Base-by-base conservation (phyloP, 257 asterid species). In the Penstemon newberryi region DNA sequence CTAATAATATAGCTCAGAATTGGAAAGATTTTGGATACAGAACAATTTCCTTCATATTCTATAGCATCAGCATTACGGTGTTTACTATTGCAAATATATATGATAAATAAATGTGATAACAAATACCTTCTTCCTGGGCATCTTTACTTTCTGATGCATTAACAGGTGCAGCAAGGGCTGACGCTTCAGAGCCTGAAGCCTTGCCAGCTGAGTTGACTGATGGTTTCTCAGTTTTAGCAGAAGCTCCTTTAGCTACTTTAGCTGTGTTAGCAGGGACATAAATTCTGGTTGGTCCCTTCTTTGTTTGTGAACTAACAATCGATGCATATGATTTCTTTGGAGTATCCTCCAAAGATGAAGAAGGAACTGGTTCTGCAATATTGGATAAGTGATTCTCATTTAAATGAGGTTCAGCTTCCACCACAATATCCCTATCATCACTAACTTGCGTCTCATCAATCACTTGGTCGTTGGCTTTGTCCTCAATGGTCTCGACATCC, bases 241-340 rank as follows among this genome's bases (percentile, higher is more conserved):
- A 65, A 67, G 72, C 33, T 25, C 33, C 33, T 25, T 25, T 25
- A 25, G 33, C 75, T 52, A 57, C 66, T 68, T 69, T 78, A 40
- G 77, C 64, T 4, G 73, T 40, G 61, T 66, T 80, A 44, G 91
- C 57, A 53, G 90, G 94, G 47, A 84, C 86, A 72, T 84, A 90
- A 56, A 83, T 63, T 82, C 72, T 80, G 74, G 70, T 77, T 2
- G 89, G 76, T 39, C 83, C 86, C 81, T 78, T 81, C 85, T 82
- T 90, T 33, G 79, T 80, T 56, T 71, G 85, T 37, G 89, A 87
- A 76, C 95, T 81, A 49, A 93, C 82, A 65, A 93, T 93, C 10
- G 92, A 93, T 3, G 98, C 98, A 77, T 93, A 93, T 12, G 97
- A 93, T 78, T 84, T 92, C 81, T 92, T 93, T 50, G 84, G 90